Base-by-base conservation (phyloP, 176 grass and related monocot genomes). In the Triticum turgidum region DNA sequence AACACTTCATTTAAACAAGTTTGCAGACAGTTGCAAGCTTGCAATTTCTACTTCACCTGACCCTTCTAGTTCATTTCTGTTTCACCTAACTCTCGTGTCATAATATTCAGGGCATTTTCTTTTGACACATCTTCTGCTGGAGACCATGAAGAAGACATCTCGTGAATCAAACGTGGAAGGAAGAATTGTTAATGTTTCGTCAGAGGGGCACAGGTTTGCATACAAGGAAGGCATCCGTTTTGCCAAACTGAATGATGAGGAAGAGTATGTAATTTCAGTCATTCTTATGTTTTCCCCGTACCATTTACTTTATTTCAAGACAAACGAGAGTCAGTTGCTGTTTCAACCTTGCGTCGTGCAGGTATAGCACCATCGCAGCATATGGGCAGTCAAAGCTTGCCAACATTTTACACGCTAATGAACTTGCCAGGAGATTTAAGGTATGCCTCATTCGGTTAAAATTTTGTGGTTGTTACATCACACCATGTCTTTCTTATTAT, bases 331-430 rank as follows among this genome's bases (percentile, higher is more conserved):
- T 78, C 67, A 82, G 42, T 85, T 87, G 63, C 24, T 66, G 35
- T 79, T 94, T 94, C 29, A 71, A 71, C 24, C 33, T 88, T 89
- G 49, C 86, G 17, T 70, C 72, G 54, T 77, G 58, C 89, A 96
- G 97, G 67, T 98, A 98, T 73, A 84, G 14, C 37, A 90, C 42
- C 74, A 22, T 94, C 78, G 84, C 79, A 87, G 97, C 93, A 76
- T 98, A 98, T 83, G 96, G 92, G 49, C 96, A 96, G 44, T 98
- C 96, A 76, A 98, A 98, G 82, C 93, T 98, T 85, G 81, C 87
- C 14, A 98, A 96, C 65, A 98, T 98, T 83, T 89, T 96, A 67
- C 93, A 98, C 35, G 92, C 96, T 4, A 96, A 92, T 88, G 96
- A 98, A 82, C 96, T 98, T 85, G 70, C 93, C 45, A 98, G 86